Evolutionary conservation across 2,329 filamentous ascomycete species (phyloP).

Genomic region (Clonostachys byssicola): DNA sequence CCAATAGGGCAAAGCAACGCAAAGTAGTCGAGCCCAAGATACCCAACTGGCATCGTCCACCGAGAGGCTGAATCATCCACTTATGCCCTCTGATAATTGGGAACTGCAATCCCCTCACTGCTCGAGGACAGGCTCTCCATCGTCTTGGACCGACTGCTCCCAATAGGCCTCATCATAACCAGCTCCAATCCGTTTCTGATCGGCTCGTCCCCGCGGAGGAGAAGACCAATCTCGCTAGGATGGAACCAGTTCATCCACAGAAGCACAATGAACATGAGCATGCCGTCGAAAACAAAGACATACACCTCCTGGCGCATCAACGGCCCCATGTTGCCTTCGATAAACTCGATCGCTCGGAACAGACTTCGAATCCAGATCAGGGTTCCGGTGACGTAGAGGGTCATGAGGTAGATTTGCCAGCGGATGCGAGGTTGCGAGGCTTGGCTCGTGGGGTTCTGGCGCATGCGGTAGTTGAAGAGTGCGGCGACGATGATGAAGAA

Average conservation of each 20-base stretch:
- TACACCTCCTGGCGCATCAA: conserved; percentile 31
- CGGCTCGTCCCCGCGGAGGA: background rate
- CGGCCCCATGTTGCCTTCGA: conserved; percentile 32
- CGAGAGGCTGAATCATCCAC: too few species aligned
- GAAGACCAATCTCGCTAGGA: background rate
- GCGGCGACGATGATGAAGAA: conserved; percentile 46
- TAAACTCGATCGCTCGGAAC: conserved; percentile 44
- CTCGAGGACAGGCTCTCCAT: too few species aligned
- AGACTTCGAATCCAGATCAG: conserved; percentile 37
- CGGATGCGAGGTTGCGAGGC: conserved; percentile 4
- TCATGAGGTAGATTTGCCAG: conserved; percentile 26
- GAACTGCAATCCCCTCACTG: too few species aligned
- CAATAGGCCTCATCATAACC: background rate
- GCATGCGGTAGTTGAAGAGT: conserved; percentile 39
- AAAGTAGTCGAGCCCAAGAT: too few species aligned
- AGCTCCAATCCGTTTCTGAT: background rate
- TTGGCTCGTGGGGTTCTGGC: conserved; percentile 1
- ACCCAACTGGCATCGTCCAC: too few species aligned
- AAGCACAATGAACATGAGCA: conserved; percentile 13
- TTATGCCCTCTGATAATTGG: too few species aligned
- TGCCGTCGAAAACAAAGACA: conserved; percentile 35
- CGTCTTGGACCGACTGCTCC: too few species aligned
- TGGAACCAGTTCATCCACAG: conserved; percentile 4
- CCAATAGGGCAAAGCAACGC: too few species aligned
- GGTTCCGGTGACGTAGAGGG: conserved; percentile 27